These are phyloP conservation scores for Kandelia obovata DNA, from an alignment of 345 rosid genomes.

Conservation along the genomic window DNA sequence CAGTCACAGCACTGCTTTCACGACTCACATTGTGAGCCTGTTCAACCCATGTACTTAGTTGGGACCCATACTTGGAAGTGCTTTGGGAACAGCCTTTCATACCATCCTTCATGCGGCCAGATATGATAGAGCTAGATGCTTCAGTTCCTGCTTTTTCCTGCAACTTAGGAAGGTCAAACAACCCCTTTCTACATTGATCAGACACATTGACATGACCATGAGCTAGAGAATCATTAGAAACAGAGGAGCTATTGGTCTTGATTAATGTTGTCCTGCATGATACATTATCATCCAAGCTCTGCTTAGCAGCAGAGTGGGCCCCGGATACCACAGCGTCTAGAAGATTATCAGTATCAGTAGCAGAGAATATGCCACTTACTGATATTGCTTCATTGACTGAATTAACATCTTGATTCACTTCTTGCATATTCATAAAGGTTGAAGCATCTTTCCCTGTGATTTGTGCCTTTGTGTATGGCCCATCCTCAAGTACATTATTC, in stretches of 20 bases:
- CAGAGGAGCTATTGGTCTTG: constrained; percentile 54
- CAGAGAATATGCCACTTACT: constrained; percentile 28
- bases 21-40: constrained; percentile 51
- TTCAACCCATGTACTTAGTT: constrained; percentile 84
- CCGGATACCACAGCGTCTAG: constrained; percentile 90
- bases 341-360: constrained; percentile 55
- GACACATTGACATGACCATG: constrained; percentile 30
- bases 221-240: constrained; percentile 42
- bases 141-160: constrained; percentile 34
- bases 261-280: constrained; percentile 74
- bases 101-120: constrained; percentile 46
- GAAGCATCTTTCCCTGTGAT: constrained; percentile 35
- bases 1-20: constrained; percentile 58
- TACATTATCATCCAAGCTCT: constrained; percentile 61
- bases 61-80: constrained; percentile 60
- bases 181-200: constrained; percentile 36
- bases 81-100: constrained; percentile 44
- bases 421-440: constrained; percentile 31
- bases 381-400: constrained; percentile 39
- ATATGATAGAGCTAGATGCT: constrained; percentile 39
- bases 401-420: constrained; percentile 33
- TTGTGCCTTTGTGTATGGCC: constrained; percentile 29
- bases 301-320: constrained; percentile 51
- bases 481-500: constrained; percentile 27
- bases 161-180: constrained; percentile 35